Conservation (phyloP, 441 rosid genomes). For the Kokia cookei region DNA sequence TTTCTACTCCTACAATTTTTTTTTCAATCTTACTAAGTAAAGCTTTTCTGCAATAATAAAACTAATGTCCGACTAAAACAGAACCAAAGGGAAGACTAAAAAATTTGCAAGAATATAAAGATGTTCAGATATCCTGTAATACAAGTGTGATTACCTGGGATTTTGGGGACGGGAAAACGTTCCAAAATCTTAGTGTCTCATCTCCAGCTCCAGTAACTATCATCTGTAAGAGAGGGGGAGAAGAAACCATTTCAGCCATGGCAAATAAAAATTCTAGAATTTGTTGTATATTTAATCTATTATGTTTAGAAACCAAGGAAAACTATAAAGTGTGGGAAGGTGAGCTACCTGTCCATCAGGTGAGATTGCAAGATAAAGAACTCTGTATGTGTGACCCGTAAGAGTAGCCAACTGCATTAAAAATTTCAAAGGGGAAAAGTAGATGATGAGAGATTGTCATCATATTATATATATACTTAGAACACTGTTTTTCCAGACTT, state of each 20-base stretch:
- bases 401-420: slow-evolving; percentile 82
- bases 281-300: background rate
- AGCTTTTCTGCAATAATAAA: background rate
- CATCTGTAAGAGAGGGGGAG: slow-evolving; percentile 35
- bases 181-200: slow-evolving; percentile 95
- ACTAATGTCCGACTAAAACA: background rate
- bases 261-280: background rate
- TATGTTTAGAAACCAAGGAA: background rate
- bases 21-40: too few relatives aligned
- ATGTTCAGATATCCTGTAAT: background rate
- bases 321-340: background rate
- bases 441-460: background rate
- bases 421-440: background rate
- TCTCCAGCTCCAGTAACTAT: slow-evolving; percentile 98
- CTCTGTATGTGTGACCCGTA: slow-evolving; percentile 84
- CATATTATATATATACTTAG: background rate
- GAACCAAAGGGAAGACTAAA: background rate
- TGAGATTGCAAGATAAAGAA: slow-evolving; percentile 92
- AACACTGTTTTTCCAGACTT: background rate
- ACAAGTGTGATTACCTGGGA: slow-evolving; percentile 50
- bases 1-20: too few relatives aligned
- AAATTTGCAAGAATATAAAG: background rate
- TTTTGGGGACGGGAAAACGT: slow-evolving; percentile 88
- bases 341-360: slow-evolving; percentile 87
- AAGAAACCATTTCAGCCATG: background rate